These are phyloP conservation scores for Gastrolobium villosum DNA, from an alignment of 306 rosid genomes.

Conservation along the genomic window DNA sequence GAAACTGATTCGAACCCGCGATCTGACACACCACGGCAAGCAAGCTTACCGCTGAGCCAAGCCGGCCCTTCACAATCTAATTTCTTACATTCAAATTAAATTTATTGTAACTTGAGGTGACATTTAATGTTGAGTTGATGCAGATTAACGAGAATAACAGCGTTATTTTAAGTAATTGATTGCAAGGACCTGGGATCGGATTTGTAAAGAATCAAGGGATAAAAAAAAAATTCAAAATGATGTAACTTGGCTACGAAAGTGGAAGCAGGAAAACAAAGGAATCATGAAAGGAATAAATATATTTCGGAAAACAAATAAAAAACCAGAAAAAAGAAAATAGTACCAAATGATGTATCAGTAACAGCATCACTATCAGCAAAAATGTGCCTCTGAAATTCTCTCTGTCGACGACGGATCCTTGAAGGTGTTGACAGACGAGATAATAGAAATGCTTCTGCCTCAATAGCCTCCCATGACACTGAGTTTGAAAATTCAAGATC, in stretches of 20 bases:
- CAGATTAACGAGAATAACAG: neutral
- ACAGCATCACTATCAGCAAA: neutral
- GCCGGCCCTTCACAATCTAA: slow-evolving; percentile 10
- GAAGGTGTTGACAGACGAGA: slow-evolving; percentile 22
- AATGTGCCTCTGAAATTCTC: slow-evolving; percentile 23
- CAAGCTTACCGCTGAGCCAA: too few species aligned
- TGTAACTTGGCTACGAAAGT: slow-evolving; percentile 7
- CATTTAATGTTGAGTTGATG: slow-evolving; percentile 2
- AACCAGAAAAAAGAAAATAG: neutral
- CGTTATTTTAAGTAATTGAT: neutral
- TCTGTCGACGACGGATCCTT: neutral
- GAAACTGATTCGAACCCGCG: too few species aligned
- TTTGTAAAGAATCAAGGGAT: slow-evolving; percentile 10
- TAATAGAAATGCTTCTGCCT: neutral
- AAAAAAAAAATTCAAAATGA: slow-evolving; percentile 25
- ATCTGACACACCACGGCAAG: too few species aligned
- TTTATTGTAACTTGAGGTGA: slow-evolving; percentile 6
- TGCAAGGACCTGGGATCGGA: neutral
- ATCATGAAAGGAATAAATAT: slow-evolving; percentile 23
- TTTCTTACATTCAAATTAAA: neutral
- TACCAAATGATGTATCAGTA: slow-evolving; percentile 32
- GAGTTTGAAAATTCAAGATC: slow-evolving; percentile 24
- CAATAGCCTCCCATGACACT: slow-evolving; percentile 20
- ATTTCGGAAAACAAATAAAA: slow-evolving; percentile 3
- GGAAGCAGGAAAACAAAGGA: slow-evolving; percentile 36